Evolutionary conservation across 116 monocot species (phyloP).

Genomic region (Trichopus zeylanicus): DNA sequence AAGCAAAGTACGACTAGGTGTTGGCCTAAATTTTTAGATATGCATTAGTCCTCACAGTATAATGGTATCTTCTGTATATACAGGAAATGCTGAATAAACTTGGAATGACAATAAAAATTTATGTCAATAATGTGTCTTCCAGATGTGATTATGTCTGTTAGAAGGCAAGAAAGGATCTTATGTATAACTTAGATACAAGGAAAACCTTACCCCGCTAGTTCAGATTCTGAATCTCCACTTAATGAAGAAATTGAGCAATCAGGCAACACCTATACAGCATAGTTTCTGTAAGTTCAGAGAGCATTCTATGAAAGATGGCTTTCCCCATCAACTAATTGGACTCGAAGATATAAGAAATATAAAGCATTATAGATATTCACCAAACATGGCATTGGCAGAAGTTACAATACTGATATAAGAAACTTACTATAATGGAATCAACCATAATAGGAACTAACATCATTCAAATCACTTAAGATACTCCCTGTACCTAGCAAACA

Average conservation of each 20-base stretch:
- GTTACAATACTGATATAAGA: too few species aligned
- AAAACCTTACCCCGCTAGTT: slow-evolving; percentile 17
- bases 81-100: neutral
- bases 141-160: too few species aligned
- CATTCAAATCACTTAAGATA: too few species aligned
- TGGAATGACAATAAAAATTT: neutral
- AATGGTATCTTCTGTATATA: neutral
- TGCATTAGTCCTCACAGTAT: neutral
- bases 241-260: slow-evolving; percentile 10
- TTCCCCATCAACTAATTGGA: too few species aligned
- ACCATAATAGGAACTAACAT: too few species aligned
- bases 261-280: slow-evolving; percentile 11
- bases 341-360: too few species aligned
- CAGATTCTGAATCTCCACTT: slow-evolving; percentile 1
- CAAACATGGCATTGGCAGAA: too few species aligned
- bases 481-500: too few species aligned
- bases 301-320: neutral
- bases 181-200: too few species aligned
- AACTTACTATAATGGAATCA: too few species aligned
- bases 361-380: too few species aligned
- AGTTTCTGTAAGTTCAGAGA: neutral
- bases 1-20: slow-evolving; percentile 27
- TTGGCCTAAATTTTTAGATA: slow-evolving; percentile 11
- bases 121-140: neutral
- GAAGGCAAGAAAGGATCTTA: too few species aligned